Base-by-base conservation (phyloP, 257 asterid species). In the Nyctanthes arbortristis region DNA sequence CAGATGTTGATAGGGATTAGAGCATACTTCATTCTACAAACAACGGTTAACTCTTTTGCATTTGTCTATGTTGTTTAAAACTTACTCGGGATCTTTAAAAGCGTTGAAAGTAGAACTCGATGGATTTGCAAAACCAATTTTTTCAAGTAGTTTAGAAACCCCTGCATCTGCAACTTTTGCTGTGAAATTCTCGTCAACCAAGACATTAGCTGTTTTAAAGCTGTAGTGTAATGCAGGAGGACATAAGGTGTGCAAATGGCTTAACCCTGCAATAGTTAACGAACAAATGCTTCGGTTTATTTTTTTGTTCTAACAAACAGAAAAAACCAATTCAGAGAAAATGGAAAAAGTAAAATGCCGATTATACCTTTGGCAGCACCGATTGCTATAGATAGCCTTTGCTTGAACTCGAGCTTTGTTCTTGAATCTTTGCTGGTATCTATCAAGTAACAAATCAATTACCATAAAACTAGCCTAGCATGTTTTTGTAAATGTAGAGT, bases 301-400 rank as follows among this genome's bases (percentile, higher is more conserved):
- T 55, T 39, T 12, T 39, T n/a, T n/a, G n/a, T n/a, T n/a, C n/a
- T n/a, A n/a, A n/a, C n/a, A n/a, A n/a, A n/a, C n/a, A n/a, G n/a
- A n/a, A n/a, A n/a, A n/a, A n/a, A n/a, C n/a, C n/a, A n/a, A n/a
- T n/a, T n/a, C n/a, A n/a, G n/a, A n/a, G n/a, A n/a, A 35, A 11
- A 7, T 31, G 28, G n/a, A 45, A 28, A 28, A 11, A 60, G 32
- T 47, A 54, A 30, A 22, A n/a, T n/a, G n/a, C n/a, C n/a, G n/a
- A n/a, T n/a, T n/a, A 67, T 72, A 88, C 97, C 97, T 85, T 79
- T 88, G 32, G 97, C 92, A 49, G 94, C 90, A 9, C 96, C 94
- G 56, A 82, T 78, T 45, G 93, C 91, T 62, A 90, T 80, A 4
- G 88, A 77, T 45, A 90, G 60, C 79, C 97, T 82, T 65, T 81